Evolutionary conservation across 805 yeast genomes (phyloP), one percentile per base, ranked within the genome.

Genomic region (Saturnispora galanensis): DNA sequence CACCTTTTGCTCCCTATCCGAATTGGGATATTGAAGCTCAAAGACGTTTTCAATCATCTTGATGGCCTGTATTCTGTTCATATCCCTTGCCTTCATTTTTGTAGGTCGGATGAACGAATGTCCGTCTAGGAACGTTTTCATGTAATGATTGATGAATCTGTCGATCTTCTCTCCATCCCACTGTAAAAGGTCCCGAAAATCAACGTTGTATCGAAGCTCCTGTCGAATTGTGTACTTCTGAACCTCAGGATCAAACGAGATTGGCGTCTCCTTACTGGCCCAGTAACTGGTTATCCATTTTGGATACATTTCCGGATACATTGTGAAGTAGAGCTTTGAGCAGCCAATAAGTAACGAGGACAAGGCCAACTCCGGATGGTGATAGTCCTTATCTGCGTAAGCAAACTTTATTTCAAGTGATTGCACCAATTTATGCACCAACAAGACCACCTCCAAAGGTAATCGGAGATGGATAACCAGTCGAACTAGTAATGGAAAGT

Each of bases 101-200:
- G 10, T 13, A 7, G 30, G 16, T 28, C 26, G 17, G 10, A 11
- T 16, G 5, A 32, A 9, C 10, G 28, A 38, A 26, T 38, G 41
- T 13, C 26, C 15, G 28, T 41, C 31, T 13, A 33, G 21, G 15
- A 45, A 32, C 13, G 32, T 33, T 2, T 17, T 12, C 7, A 18
- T 45, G 39, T 46, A 51, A 77, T 82, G 75, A 17, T 69, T 63
- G 26, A 79, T 56, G 56, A 77, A 82, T 26, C 65, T 57, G 4
- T 66, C 66, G 3, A 70, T 65, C 45, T 72, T 64, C 2, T 55
- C 53, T n/a, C 70, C 69, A 35, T 67, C 62, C 81, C 86, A 77
- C 11, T 59, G 56, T 10, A 68, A 41, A 3, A 79, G 53, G 12
- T 69, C 69, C 5, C 57, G 45, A 9, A 63, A 62, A 2, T 58